Base-by-base conservation (phyloP, 768 basidiomycete species). In the Boletus rubescentipes region DNA sequence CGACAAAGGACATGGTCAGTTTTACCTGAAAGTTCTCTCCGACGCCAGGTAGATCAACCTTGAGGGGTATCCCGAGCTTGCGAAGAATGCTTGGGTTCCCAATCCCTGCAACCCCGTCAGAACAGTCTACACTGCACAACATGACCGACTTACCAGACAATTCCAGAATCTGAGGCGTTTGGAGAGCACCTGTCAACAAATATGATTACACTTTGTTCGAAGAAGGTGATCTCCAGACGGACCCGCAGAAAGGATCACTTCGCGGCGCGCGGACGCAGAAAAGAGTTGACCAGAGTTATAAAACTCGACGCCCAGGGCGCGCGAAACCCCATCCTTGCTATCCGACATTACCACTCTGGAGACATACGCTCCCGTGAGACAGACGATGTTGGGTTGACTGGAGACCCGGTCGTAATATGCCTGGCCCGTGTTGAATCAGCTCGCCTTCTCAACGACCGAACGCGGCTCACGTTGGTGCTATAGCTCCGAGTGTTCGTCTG, bases 151-250 rank as follows among this genome's bases (percentile, higher is more conserved):
- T 20, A 60, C 66, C 67, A 35, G 67, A 73, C 14, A 72, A 57
- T 38, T 72, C 71, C n/a, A 75, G 56, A 16, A 75, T 52, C 54
- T 73, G 72, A 4, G 74, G 71, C 2, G 72, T 73, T 35, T 62
- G 61, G 31, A 75, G 53, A 8, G 69, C 43, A 45, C 69, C 67
- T 70, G 15, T 12, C 15, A 14, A 18, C 37, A 15, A 11, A 20
- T 4, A 30, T 31, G 9, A 20, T 30, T 35, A 36, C 26, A 36
- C 8, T 10, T 29, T n/a, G 51, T 14, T 31, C 15, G 9, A n/a
- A 16, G 35, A 16, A 38, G 15, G 31, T 10, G 5, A 46, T 21
- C 30, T n/a, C 8, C n/a, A 18, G 23, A 60, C 58, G 12, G 37
- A 54, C 55, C 57, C 5, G 55, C 54, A 20, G 59, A 61, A 23